Evolutionary conservation across 169 alveolate genomes (phyloP), one percentile per base, ranked within the genome.

Genomic region (Cryptosporidium ubiquitum): DNA sequence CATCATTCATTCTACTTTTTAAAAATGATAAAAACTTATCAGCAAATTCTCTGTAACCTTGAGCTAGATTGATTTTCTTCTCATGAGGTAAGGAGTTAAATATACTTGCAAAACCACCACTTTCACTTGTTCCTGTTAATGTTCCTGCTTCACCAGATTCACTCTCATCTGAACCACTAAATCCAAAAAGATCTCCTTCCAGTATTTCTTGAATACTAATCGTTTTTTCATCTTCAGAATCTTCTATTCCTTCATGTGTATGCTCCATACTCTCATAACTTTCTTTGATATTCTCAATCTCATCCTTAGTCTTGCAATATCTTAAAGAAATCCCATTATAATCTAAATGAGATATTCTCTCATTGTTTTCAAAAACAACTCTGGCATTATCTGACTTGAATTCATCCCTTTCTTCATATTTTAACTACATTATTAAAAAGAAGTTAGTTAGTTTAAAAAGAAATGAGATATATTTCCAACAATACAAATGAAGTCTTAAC

Each of bases 1-100:
- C 60, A 23, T 75, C 52, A 23, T 42, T 44, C 55, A 75, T 75
- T 44, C 44, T 75, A 6, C 52, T 60, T 23, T 23, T 55, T 20
- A 75, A 60, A 58, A 75, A 75, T 37, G 52, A 7, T 23, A 75
- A 31, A 39, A 75, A 75, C 68, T 58, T 75, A 42, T 75, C 86
- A 75, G 86, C 86, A 35, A 75, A 75, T 60, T 58, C 64, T 58
- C 86, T 75, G 35, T 75, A 75, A 9, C 86, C 86, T 23, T 58
- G 86, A 18, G 86, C 86, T 18, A 75, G 57, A 33, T 60, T 10
- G 2, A 75, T 75, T 26, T 75, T 75, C 60, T 75, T 75, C n/a
- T 75, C 86, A 39, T 75, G 86, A 0, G 86, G 86, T 20, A 75
- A 42, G 5, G 73, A 39, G 20, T 75, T 75, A 75, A 75, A 75